phyloP scores from a whole-genome alignment of 2,329 filamentous ascomycete genomes.

The Epichloe sylvatica region DNA sequence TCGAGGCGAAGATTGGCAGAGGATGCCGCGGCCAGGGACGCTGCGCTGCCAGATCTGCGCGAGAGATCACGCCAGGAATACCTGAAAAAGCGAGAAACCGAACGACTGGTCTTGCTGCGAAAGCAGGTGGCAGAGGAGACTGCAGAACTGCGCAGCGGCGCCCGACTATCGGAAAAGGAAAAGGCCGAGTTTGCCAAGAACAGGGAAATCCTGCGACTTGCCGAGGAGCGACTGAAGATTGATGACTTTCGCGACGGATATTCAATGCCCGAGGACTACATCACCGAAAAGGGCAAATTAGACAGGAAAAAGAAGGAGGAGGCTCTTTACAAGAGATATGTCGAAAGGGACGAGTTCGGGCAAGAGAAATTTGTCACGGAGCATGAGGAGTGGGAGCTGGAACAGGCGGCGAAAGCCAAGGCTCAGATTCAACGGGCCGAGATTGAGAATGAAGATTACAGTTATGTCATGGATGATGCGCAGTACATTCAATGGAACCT shows the following conservation, averaged over 20 bases:
- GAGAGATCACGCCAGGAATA: constrained; percentile 83
- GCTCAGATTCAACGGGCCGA: constrained; percentile 67
- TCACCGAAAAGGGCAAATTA: constrained; percentile 83
- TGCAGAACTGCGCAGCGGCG: constrained; percentile 64
- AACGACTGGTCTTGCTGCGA: constrained; percentile 71
- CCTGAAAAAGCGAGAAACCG: constrained; percentile 78
- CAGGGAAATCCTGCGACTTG: constrained; percentile 63
- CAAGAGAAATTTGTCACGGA: constrained; percentile 85
- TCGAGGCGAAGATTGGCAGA: constrained; percentile 35
- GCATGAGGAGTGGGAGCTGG: constrained; percentile 89
- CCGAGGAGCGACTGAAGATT: constrained; percentile 72
- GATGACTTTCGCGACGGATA: constrained; percentile 91
- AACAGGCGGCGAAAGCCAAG: constrained; percentile 78
- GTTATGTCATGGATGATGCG: constrained; percentile 82
- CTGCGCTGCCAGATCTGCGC: constrained; percentile 67
- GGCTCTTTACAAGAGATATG: constrained; percentile 77
- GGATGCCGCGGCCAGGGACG: constrained; percentile 51
- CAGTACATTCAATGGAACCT: constrained; percentile 77
- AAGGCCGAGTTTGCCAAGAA: constrained; percentile 83
- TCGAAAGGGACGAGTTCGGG: constrained; percentile 75
- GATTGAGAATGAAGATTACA: constrained; percentile 70
- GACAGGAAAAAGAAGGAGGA: constrained; percentile 79
- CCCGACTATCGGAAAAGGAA: constrained; percentile 60
- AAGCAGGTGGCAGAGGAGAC: constrained; percentile 85
- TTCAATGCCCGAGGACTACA: constrained; percentile 85